Percentiles rank a stretch among this genome's conserved stretches.
phyloP scores from a whole-genome alignment of 75 land plant genomes.

The Chamaecyparis obtusa region DNA sequence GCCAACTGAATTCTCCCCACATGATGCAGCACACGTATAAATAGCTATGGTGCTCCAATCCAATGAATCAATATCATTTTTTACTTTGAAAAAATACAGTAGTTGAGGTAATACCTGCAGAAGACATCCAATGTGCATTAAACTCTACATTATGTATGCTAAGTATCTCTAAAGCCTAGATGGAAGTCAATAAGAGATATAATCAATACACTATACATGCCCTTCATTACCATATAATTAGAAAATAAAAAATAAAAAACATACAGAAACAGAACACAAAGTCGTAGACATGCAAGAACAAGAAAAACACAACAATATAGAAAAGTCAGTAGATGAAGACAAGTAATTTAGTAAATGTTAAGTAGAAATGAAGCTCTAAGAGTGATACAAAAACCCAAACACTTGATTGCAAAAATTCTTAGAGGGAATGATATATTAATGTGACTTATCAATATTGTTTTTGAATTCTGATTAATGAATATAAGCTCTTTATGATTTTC shows the following conservation, averaged over 20 bases:
- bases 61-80: conserved; percentile 75
- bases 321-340: not conserved
- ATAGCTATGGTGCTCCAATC: conserved; percentile 89
- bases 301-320: not conserved
- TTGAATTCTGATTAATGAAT: not conserved
- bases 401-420: not conserved
- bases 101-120: conserved; percentile 81
- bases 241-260: not conserved
- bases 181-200: not conserved
- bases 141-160: not conserved
- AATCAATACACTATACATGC: not conserved
- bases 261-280: not conserved
- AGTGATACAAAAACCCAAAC: not conserved
- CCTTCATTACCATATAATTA: not conserved
- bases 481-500: no score
- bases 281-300: no score
- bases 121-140: not conserved
- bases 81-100: conserved; percentile 79
- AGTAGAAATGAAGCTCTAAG: not conserved
- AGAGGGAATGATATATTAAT: not conserved
- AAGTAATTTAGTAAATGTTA: not conserved
- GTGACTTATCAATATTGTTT: not conserved
- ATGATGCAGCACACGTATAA: conserved; percentile 73
- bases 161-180: not conserved
- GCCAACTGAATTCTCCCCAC: conserved; percentile 29